Percentiles rank a stretch among this genome's conserved stretches.
These are phyloP conservation scores for Medicago arabica DNA, from an alignment of 306 rosid genomes.

Conservation along the genomic window DNA sequence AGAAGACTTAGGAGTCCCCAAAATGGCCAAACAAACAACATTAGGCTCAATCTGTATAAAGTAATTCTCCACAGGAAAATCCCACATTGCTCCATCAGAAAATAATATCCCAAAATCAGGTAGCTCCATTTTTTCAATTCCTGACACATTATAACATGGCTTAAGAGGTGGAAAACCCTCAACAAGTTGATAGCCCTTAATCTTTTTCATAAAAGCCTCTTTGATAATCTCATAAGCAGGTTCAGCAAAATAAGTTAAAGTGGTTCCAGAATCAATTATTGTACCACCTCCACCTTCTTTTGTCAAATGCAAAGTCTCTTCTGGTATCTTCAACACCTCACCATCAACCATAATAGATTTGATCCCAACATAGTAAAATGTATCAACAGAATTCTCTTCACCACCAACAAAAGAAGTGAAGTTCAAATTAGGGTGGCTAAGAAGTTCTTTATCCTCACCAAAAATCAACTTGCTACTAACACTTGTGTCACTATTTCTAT, in stretches of 20 bases:
- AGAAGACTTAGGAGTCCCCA: constrained; percentile 73
- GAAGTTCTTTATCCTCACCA: constrained; percentile 75
- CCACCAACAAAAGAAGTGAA: constrained; percentile 79
- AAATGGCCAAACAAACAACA: constrained; percentile 79
- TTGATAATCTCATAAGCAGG: constrained; percentile 77
- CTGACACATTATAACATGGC: constrained; percentile 95
- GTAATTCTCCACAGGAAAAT: constrained; percentile 90
- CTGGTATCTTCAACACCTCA: constrained; percentile 68
- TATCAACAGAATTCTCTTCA: constrained; percentile 74
- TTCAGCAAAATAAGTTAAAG: constrained; percentile 88
- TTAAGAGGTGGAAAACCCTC: constrained; percentile 69
- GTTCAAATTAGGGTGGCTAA: constrained; percentile 69
- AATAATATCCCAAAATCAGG: constrained; percentile 81
- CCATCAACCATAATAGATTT: constrained; percentile 75
- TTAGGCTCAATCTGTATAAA: constrained; percentile 76
- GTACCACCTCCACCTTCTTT: constrained; percentile 86
- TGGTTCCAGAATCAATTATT: constrained; percentile 94
- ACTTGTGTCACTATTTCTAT: constrained; percentile 73
- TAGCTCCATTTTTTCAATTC: constrained; percentile 69
- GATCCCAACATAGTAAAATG: constrained; percentile 84
- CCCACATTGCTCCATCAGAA: constrained; percentile 87
- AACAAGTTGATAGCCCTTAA: constrained; percentile 61
- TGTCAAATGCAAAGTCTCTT: constrained; percentile 73
- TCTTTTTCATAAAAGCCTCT: constrained; percentile 66
- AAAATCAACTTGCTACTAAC: constrained; percentile 88